Evolutionary conservation across 2,329 filamentous ascomycete genomes (phyloP).

Genomic region (Xylariales sp.): DNA sequence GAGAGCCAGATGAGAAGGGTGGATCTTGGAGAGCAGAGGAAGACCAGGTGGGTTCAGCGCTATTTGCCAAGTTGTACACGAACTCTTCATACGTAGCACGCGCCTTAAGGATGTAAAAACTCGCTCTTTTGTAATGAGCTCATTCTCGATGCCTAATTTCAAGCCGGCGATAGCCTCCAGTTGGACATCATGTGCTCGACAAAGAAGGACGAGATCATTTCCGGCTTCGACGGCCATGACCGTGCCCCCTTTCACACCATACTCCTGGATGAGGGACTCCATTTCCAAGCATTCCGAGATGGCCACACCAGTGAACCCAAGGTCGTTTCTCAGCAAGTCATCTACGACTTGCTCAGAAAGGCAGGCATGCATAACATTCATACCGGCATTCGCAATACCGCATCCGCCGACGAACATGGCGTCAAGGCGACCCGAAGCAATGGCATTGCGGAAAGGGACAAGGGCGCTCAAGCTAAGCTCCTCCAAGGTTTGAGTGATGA

Average conservation of each 20-base stretch:
- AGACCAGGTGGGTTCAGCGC: constrained; percentile 84
- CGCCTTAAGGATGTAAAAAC: constrained; percentile 76
- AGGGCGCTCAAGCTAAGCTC: constrained; percentile 88
- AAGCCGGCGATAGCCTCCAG: constrained; percentile 87
- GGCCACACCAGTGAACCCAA: constrained; percentile 86
- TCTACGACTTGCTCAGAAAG: constrained; percentile 91
- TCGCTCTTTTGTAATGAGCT: constrained; percentile 75
- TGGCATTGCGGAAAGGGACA: constrained; percentile 87
- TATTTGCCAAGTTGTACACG: constrained; percentile 85
- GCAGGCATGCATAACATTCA: constrained; percentile 95
- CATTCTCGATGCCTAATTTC: constrained; percentile 84
- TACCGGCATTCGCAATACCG: constrained; percentile 82
- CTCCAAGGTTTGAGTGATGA: constrained; percentile 91
- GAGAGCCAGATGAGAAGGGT: constrained; percentile 74
- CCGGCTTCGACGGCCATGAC: constrained; percentile 97
- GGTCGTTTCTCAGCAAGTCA: constrained; percentile 78
- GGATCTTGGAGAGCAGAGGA: constrained; percentile 70
- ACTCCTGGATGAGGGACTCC: constrained; percentile 92
- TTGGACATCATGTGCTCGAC: constrained; percentile 81
- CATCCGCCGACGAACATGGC: constrained; percentile 96
- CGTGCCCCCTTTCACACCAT: constrained; percentile 93
- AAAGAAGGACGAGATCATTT: constrained; percentile 86
- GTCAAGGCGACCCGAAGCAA: constrained; percentile 74
- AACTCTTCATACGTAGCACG: constrained; percentile 75
- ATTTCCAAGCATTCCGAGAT: constrained; percentile 96